Base-by-base conservation (phyloP, 2,329 filamentous ascomycete genomes). In the Colletotrichum gigasporum region DNA sequence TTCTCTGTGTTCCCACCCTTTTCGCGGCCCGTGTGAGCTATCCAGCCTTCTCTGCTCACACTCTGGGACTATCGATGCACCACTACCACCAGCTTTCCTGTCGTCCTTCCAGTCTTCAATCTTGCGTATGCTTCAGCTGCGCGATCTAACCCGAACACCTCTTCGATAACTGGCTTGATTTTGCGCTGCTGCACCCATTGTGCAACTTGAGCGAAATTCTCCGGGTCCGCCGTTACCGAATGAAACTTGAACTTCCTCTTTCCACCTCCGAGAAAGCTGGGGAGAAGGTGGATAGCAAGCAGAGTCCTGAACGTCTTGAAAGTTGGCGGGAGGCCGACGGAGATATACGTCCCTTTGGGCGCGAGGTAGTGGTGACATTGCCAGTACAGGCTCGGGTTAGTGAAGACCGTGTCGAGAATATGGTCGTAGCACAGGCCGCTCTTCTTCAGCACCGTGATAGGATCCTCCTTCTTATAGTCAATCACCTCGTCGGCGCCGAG, bases 181-280 rank as follows among this genome's bases (percentile, higher is more conserved):
- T 85, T 88, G 0, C 86, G 87, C 64, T 89, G 80, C 9, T 75
- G 72, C 70, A 90, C 76, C 85, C 84, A 88, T 37, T 79, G 71
- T 1, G 76, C 84, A 52, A 91, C 72, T 70, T 82, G 75, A n/a
- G 71, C 74, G 48, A 89, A 70, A 41, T 88, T 80, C 9, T 82
- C 75, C 0, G 74, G 71, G 2, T 79, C 79, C 12, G 79, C 78
- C 60, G 79, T 76, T 1, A 74, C 71, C 35, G 78, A 69, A 18
- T 81, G 70, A 22, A 80, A 72, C 6, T 79, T 70, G 24, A 82
- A 82, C 65, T 77, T 77, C 47, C 79, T 73, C 70, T 78, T 80
- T 0, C 75, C 73, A 4, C 79, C 79, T 3, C 79, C 79, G 1
- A 81, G 63, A 28, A 76, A 78, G 2, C 67, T 62, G n/a, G 77